Evolutionary conservation across 2,329 filamentous ascomycete species (phyloP), one percentile per base, ranked within the genome.

Genomic region (Colletotrichum tabaci): DNA sequence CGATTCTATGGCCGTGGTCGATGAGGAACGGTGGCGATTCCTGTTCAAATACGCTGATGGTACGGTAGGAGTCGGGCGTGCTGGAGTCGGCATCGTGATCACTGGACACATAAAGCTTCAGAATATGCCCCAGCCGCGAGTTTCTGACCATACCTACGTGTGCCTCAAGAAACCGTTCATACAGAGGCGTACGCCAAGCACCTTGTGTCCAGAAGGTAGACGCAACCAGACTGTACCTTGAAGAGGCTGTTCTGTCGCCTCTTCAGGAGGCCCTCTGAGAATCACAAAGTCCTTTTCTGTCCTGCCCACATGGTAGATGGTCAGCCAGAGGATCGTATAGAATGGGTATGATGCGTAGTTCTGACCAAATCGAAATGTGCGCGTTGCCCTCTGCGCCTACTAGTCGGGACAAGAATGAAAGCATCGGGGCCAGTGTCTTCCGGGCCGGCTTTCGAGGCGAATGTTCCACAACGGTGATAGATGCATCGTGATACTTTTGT

Each of bases 11-110:
- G 13, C 50, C 42, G 13, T 56, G 49, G 50, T 62, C 53, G 40
- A 62, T 56, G 18, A 62, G 42, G 26, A 71, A 63, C 9, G 64
- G 68, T 1, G 63, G 50, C 42, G 50, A 62, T 18, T 62, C 57
- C 16, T 71, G 49, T 35, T 71, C 64, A 6, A 67, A 52, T 2
- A 67, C 15, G 1, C 42, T 50, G 13, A 64, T 35, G 3, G 66
- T 64, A 21, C 42, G 42, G 13, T 0, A 26, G 26, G 26, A 26
- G 26, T 26, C 26, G 26, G 26, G 26, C 26, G 26, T 26, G 26
- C 26, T 26, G 26, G 26, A 26, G 26, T 26, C 26, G 26, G 26
- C 26, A 26, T 26, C 26, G 4, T 26, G 26, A 1, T 26, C 26
- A 26, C 26, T 26, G 26, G 26, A 26, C 26, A 26, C 4, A 26